phyloP scores from a whole-genome alignment of 2,329 filamentous ascomycete species.

The Fusarium tupiense region DNA sequence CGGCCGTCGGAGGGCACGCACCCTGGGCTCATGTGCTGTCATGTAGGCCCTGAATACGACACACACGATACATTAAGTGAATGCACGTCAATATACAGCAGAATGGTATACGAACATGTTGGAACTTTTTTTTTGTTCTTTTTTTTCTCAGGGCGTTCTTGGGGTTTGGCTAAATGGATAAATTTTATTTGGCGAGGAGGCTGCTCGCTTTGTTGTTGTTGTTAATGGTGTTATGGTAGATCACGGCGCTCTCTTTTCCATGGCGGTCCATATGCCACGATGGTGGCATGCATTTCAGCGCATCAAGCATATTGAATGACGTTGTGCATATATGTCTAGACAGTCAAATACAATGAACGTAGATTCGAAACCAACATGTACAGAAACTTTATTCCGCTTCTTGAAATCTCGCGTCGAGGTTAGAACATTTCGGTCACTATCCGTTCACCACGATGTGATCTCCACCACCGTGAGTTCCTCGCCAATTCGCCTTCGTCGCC shows the following conservation, averaged over 20 bases:
- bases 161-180: conserved; percentile 6
- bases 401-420: neutral
- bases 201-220: conserved; percentile 2
- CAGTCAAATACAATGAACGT: conserved; percentile 18
- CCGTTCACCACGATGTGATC: conserved; percentile 41
- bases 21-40: conserved; percentile 67
- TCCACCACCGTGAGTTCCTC: conserved; percentile 45
- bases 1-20: conserved; percentile 70
- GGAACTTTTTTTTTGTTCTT: neutral
- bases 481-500: conserved; percentile 44
- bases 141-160: neutral
- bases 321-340: conserved; percentile 30
- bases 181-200: conserved; percentile 13
- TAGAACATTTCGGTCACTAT: conserved; percentile 30
- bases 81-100: neutral
- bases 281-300: conserved; percentile 10
- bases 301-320: conserved; percentile 8
- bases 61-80: neutral
- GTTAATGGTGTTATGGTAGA: conserved; percentile 39
- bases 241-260: conserved; percentile 13
- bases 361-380: conserved; percentile 15
- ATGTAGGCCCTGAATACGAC: conserved; percentile 62
- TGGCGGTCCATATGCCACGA: neutral
- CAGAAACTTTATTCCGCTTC: neutral
- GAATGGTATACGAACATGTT: conserved; percentile 1